Conservation (phyloP, 805 yeast species). For the Saturnispora diversa region DNA sequence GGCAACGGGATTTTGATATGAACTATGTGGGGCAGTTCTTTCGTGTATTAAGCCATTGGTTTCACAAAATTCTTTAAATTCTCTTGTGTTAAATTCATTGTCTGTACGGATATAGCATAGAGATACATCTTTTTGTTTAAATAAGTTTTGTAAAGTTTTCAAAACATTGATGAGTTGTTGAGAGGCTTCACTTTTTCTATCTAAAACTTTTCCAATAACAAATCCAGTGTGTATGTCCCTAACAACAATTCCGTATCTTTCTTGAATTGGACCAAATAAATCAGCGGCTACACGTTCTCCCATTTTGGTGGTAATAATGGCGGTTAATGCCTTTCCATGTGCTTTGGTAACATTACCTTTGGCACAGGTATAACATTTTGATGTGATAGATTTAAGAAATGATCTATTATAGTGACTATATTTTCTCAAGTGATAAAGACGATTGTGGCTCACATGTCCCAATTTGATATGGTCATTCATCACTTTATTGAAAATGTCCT, state of each 20-base stretch:
- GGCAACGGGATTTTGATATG: constrained; percentile 1
- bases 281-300: background rate
- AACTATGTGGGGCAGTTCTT: background rate
- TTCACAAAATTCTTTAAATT: background rate
- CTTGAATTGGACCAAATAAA: no score
- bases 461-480: background rate
- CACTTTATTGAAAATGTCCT: background rate
- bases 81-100: background rate
- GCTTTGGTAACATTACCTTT: background rate
- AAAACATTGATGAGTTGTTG: background rate
- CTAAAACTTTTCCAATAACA: background rate
- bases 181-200: background rate
- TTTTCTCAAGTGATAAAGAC: background rate
- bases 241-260: background rate
- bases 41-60: background rate
- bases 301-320: background rate
- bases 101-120: background rate
- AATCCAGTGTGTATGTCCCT: background rate
- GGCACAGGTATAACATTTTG: background rate
- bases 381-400: background rate
- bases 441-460: background rate
- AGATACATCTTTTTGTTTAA: background rate
- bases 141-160: background rate
- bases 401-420: background rate
- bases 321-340: background rate